These are phyloP conservation scores for Trypanosomatidae sp. DNA, from an alignment of 208 protist species.

Conservation along the genomic window DNA sequence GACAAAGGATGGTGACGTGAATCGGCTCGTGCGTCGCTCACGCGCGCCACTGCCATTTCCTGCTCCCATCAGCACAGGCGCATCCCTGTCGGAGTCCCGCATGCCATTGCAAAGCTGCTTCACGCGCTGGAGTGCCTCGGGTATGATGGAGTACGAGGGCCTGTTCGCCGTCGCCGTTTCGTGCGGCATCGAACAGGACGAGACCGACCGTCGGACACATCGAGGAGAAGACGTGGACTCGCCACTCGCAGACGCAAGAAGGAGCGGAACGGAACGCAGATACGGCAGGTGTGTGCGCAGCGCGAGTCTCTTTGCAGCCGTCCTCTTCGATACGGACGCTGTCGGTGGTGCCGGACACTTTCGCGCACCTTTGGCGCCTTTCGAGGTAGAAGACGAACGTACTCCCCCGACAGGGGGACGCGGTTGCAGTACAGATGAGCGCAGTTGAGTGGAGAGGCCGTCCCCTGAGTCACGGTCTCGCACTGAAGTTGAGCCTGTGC, in stretches of 20 bases:
- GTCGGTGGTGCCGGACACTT: background rate
- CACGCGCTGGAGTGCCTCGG: constrained; percentile 18
- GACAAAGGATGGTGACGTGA: background rate
- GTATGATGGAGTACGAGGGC: constrained; percentile 16
- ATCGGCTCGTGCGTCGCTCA: constrained; percentile 13
- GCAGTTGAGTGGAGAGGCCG: background rate
- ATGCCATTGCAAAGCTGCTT: constrained; percentile 23
- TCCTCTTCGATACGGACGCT: constrained; percentile 10
- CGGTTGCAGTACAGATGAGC: constrained; percentile 2
- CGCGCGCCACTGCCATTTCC: constrained; percentile 1
- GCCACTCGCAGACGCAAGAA: background rate
- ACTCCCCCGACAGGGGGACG: background rate
- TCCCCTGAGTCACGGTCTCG: constrained; percentile 9
- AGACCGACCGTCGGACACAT: constrained; percentile 15
- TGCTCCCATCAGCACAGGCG: background rate
- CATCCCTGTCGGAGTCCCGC: constrained; percentile 10
- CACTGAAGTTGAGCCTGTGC: background rate
- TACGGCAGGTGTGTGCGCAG: constrained; percentile 28
- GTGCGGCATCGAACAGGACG: constrained; percentile 1
- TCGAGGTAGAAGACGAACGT: constrained; percentile 1
- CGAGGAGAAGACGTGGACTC: background rate
- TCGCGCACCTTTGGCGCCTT: background rate
- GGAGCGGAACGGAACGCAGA: constrained; percentile 9
- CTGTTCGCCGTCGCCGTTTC: constrained; percentile 2
- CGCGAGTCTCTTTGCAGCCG: constrained; percentile 15